Conservation (phyloP, 164 flowering plant species). For the Platanus orientalis region DNA sequence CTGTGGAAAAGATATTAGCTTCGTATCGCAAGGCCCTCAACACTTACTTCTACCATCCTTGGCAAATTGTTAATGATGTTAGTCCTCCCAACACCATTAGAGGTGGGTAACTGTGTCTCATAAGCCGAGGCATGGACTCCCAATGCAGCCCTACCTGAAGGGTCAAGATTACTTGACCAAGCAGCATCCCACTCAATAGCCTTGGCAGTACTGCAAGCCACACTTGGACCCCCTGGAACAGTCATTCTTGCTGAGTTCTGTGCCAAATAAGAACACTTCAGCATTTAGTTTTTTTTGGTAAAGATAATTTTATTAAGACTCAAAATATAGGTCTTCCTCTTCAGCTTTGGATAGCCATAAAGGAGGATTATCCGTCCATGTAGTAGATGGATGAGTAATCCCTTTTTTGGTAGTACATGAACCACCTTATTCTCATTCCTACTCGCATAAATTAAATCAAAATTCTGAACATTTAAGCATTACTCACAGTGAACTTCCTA, state of each 20-base stretch:
- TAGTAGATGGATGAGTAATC: no score
- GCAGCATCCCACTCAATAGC: constrained; percentile 87
- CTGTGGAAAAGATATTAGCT: constrained; percentile 21
- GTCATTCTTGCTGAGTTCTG: constrained; percentile 86
- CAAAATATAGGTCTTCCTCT: no score
- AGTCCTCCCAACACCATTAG: constrained; percentile 17
- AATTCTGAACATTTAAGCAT: no score
- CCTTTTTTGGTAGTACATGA: no score
- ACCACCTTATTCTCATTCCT: no score
- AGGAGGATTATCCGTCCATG: no score
- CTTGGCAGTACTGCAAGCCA: constrained; percentile 92
- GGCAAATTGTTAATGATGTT: constrained; percentile 35
- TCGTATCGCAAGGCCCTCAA: constrained; percentile 41
- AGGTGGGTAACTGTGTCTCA: constrained; percentile 22
- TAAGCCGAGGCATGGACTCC: constrained; percentile 83
- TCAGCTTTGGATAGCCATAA: no score
- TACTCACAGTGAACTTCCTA: no score
- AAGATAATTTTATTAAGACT: no score
- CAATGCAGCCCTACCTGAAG: constrained; percentile 89
- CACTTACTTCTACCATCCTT: constrained; percentile 34
- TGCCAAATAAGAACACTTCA: constrained; percentile 7
- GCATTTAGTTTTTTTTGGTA: no score
- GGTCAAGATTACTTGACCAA: constrained; percentile 91
- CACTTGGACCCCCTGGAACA: constrained; percentile 93
- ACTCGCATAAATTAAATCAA: no score